A percentile compares a stretch with the other conserved stretches of the same genome.
Evolutionary conservation across 139 green algal species (phyloP).

Genomic region (Chlamydomonas schloesseri): DNA sequence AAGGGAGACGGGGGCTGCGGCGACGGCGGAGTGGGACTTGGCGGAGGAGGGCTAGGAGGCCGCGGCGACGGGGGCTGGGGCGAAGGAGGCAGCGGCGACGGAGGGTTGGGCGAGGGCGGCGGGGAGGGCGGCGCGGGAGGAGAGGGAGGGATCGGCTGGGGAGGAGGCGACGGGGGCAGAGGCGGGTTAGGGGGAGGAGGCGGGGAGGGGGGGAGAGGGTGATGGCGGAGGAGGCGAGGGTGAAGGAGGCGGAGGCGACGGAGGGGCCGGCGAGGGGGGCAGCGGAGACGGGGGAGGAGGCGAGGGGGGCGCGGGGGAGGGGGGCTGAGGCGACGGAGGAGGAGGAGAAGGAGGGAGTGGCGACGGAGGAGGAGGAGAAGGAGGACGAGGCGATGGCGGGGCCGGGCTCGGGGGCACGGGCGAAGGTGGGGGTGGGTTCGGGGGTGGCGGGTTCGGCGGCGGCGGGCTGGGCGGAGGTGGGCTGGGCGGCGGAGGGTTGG

Average conservation of each 20-base stretch:
- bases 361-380: background rate
- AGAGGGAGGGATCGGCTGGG: background rate
- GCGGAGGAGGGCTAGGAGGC: background rate
- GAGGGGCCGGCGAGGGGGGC: background rate
- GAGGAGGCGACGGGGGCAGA: background rate
- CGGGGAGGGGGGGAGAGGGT: no score
- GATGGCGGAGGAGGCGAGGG: background rate
- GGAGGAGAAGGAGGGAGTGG: background rate
- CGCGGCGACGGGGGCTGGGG: background rate
- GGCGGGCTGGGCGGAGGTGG: background rate
- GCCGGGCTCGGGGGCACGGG: background rate
- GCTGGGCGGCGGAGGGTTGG: no score
- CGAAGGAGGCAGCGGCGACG: background rate
- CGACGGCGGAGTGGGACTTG: background rate
- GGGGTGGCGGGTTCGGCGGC: background rate
- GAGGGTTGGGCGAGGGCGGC: background rate
- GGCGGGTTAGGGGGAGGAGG: background rate
- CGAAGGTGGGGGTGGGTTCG: background rate
- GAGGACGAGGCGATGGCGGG: background rate
- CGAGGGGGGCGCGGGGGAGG: background rate
- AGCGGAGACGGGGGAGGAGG: background rate
- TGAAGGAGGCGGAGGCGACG: background rate
- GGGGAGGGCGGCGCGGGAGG: background rate
- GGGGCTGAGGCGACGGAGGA: background rate
- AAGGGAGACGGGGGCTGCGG: background rate